Evolutionary conservation across 768 basidiomycete genomes (phyloP).

Genomic region (Mrakia gelida): DNA sequence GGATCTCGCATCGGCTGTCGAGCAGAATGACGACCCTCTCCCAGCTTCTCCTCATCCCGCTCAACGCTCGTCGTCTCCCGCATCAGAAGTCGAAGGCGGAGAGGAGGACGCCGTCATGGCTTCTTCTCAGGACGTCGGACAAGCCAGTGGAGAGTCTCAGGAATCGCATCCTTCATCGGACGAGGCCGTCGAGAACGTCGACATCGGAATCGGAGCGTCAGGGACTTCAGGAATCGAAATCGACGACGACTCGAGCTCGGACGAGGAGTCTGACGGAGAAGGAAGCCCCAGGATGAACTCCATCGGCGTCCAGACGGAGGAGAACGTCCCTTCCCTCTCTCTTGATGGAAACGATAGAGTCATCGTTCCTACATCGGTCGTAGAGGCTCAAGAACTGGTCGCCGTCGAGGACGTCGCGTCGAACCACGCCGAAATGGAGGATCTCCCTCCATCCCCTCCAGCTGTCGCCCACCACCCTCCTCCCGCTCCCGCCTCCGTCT

Average conservation of each 20-base stretch:
- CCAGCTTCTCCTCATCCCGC: background rate
- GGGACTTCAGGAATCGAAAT: background rate
- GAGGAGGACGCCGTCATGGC: background rate
- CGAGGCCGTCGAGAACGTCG: background rate
- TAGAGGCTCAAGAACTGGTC: background rate
- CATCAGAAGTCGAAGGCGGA: background rate
- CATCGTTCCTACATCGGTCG: too few species aligned
- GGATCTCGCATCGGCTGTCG: background rate
- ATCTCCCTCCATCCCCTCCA: background rate
- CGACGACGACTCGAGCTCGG: background rate
- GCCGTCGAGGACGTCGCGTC: background rate
- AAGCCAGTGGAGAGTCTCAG: background rate
- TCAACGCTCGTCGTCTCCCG: background rate
- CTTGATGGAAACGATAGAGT: too few species aligned
- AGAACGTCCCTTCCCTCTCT: background rate
- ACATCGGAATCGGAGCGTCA: background rate
- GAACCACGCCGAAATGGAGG: background rate
- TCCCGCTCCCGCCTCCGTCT: too few species aligned
- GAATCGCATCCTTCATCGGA: background rate
- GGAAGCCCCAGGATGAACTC: background rate
- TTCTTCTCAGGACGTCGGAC: too few species aligned
- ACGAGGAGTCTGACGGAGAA: background rate
- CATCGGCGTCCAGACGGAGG: background rate
- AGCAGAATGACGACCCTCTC: slow-evolving; percentile 23
- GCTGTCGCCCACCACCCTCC: too few species aligned